Evolutionary conservation across 768 basidiomycete genomes (phyloP).

Genomic region (Leccinellum rugosiceps): DNA sequence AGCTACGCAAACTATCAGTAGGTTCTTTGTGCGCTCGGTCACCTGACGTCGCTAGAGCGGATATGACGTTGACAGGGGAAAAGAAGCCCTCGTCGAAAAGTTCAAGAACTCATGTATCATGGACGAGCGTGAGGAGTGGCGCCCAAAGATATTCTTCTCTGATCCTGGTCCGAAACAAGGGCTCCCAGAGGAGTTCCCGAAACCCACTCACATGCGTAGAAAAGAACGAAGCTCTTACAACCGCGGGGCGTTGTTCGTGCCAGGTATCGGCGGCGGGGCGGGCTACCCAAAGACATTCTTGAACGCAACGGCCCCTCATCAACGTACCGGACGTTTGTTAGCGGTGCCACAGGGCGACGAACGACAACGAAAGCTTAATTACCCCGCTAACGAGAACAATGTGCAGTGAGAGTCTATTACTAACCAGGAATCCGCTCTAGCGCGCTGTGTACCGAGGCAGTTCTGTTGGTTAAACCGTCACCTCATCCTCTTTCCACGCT

Average conservation of each 20-base stretch:
- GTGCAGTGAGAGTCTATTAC: conserved; percentile 3
- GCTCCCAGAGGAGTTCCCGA: conserved; percentile 75
- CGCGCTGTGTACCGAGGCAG: neutral
- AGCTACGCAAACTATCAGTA: conserved; percentile 92
- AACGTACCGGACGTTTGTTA: conserved; percentile 16
- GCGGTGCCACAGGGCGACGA: conserved; percentile 19
- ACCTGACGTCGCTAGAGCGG: conserved; percentile 7
- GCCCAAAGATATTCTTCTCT: conserved; percentile 82
- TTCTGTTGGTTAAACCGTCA: conserved; percentile 8
- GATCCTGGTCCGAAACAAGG: conserved; percentile 68
- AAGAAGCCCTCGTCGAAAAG: conserved; percentile 86
- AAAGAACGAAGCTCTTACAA: conserved; percentile 83
- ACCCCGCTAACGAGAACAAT: conserved; percentile 6
- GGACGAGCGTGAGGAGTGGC: conserved; percentile 81
- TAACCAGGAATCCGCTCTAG: neutral
- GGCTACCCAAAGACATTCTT: conserved; percentile 29
- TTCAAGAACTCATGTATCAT: conserved; percentile 91
- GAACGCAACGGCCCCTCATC: conserved; percentile 19
- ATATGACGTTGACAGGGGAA: conserved; percentile 52
- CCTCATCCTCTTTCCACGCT: conserved; percentile 3
- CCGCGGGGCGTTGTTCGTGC: conserved; percentile 68
- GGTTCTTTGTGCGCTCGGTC: conserved; percentile 29
- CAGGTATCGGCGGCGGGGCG: conserved; percentile 33
- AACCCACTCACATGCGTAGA: conserved; percentile 74
- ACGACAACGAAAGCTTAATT: conserved; percentile 23